A percentile compares a stretch with the other conserved stretches of the same genome.
Evolutionary conservation across 2,329 filamentous ascomycete genomes (phyloP).

Genomic region (Lecanicillium sp.): DNA sequence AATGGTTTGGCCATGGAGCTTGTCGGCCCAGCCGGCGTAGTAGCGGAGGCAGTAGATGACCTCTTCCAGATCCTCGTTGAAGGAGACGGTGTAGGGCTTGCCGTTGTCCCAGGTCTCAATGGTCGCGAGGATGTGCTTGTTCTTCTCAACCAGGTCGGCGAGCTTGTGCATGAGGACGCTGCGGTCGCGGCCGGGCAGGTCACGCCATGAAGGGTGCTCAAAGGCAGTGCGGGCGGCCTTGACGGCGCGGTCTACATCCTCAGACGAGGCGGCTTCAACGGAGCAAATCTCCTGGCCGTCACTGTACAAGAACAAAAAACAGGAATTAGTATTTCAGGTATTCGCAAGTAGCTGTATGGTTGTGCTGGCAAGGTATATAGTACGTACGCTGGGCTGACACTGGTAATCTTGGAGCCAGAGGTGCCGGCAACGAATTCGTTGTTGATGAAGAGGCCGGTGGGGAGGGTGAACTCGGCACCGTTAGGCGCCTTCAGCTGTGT

Average conservation of each 20-base stretch:
- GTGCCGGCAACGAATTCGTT: constrained; percentile 62
- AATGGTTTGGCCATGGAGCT: constrained; percentile 70
- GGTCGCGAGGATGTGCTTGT: constrained; percentile 42
- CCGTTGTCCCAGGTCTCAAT: constrained; percentile 80
- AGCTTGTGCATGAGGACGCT: constrained; percentile 64
- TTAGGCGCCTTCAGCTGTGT: constrained; percentile 38
- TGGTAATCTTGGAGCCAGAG: constrained; percentile 47
- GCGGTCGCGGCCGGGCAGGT: constrained; percentile 57
- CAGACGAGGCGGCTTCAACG: constrained; percentile 20
- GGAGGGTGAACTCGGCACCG: constrained; percentile 58
- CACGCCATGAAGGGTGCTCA: constrained; percentile 59
- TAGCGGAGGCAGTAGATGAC: constrained; percentile 50
- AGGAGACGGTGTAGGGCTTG: constrained; percentile 53
- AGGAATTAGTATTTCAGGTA: not conserved
- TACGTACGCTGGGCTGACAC: constrained; percentile 45
- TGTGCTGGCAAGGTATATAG: not conserved
- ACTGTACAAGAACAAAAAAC: too few relatives aligned
- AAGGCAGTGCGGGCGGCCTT: constrained; percentile 56
- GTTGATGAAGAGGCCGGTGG: constrained; percentile 68
- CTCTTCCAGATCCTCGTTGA: constrained; percentile 56
- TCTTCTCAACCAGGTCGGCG: constrained; percentile 59
- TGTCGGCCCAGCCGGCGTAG: constrained; percentile 73
- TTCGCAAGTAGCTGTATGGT: too few relatives aligned
- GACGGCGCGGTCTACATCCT: constrained; percentile 26
- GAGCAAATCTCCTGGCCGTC: constrained; percentile 23